Evolutionary conservation across 306 rosid species (phyloP), one percentile per base, ranked within the genome.

Genomic region (Astragalus glycyphyllos): DNA sequence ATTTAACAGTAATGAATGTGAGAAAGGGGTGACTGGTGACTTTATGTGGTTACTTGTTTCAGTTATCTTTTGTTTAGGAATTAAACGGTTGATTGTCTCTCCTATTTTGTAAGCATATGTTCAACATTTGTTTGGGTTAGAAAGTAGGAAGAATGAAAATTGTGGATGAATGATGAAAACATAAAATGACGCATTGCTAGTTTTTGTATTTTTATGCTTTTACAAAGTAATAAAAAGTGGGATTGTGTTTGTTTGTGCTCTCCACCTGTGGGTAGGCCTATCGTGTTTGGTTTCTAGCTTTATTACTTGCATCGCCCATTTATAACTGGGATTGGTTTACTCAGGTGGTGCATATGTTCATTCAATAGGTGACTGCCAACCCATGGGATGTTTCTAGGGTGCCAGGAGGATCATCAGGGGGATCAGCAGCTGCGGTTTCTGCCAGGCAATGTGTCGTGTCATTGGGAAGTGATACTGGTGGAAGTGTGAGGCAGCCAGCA

Each of bases 401-500:
- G 57, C 99, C 99, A 0, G 99, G 99, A 58, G 99, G 99, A 48
- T 94, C 99, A 4, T 94, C 97, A 0, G 99, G 97, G 38, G 99
- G 99, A 60, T 94, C 99, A 0, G 99, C 99, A 13, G 93, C 97
- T 50, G 99, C 99, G 60, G 99, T 94, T 73, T 91, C 99, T 73
- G 97, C 95, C 9, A 82, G 97, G 79, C 99, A 94, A 86, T 86
- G 97, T 73, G 86, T 89, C 57, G 95, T 91, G 16, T 87, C 99
- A 0, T 75, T 94, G 77, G 99, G 99, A 81, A 94, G 99, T 82
- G 99, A 94, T 80, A 91, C 99, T 13, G 99, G 99, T 63, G 99
- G 99, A 76, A 94, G 99, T 66, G 99, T 94, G 75, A 83, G 99
- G 84, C 99, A 91, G 83, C 99, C 99, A 8, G 99, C 99, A 29